Percentiles rank a stretch among this genome's conserved stretches.
Conservation (phyloP, 345 rosid species). For the Tarenaya hassleriana region DNA sequence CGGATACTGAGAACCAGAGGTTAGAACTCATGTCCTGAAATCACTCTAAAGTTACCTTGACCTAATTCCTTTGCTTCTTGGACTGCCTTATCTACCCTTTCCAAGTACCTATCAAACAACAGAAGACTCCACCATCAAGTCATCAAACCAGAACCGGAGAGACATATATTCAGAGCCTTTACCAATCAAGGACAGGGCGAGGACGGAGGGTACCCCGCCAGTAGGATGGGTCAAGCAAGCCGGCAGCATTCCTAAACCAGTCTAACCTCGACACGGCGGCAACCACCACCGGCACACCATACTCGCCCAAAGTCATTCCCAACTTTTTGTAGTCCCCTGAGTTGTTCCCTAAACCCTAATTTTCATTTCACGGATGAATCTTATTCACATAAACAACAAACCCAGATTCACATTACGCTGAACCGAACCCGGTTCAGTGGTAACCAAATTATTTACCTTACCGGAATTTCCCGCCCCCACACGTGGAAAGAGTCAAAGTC, state of each 20-base stretch:
- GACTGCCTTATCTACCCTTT: slow-evolving; percentile 68
- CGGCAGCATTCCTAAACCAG: slow-evolving; percentile 93
- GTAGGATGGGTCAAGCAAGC: slow-evolving; percentile 74
- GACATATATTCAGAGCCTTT: too few relatives aligned
- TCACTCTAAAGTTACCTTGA: slow-evolving; percentile 35
- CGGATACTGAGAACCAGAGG: too few relatives aligned
- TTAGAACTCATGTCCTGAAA: too few relatives aligned
- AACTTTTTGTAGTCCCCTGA: slow-evolving; percentile 68
- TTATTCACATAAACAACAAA: slow-evolving; percentile 1
- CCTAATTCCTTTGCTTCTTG: slow-evolving; percentile 59
- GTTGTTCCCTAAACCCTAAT: slow-evolving; percentile 88
- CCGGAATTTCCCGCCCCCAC: not conserved
- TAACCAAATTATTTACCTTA: not conserved
- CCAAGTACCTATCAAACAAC: slow-evolving; percentile 56
- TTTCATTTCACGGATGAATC: too few relatives aligned
- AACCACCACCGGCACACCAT: slow-evolving; percentile 60
- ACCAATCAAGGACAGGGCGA: slow-evolving; percentile 97
- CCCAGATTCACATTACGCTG: not conserved
- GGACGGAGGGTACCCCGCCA: slow-evolving; percentile 90
- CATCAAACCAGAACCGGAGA: slow-evolving; percentile 6
- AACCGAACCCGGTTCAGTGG: too few relatives aligned
- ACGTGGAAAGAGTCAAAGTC: slow-evolving; percentile 25
- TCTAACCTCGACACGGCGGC: slow-evolving; percentile 75
- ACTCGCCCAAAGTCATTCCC: slow-evolving; percentile 45
- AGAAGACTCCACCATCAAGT: not conserved